These are phyloP conservation scores for Dipteronia sinensis DNA, from an alignment of 345 rosid genomes.

Conservation along the genomic window DNA sequence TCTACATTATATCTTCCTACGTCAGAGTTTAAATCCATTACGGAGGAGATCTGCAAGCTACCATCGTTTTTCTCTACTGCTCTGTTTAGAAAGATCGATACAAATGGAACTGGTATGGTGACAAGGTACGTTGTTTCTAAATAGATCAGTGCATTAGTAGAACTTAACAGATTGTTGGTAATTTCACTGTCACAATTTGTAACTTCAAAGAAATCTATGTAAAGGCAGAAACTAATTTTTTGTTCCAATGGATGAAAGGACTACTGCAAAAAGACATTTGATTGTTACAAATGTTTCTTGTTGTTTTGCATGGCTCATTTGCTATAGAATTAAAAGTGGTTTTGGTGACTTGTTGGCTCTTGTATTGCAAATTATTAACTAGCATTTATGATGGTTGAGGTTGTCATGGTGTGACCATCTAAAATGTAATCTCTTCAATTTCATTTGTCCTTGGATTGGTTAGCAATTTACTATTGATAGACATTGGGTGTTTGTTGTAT, in stretches of 20 bases:
- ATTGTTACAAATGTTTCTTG: neutral
- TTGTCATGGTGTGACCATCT: neutral
- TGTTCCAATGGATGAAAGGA: slow-evolving; percentile 1
- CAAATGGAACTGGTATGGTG: slow-evolving; percentile 55
- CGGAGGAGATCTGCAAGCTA: slow-evolving; percentile 86
- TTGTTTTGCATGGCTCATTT: neutral
- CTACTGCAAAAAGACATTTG: neutral
- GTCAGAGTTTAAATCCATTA: slow-evolving; percentile 66
- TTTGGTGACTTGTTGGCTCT: neutral
- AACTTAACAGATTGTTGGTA: neutral
- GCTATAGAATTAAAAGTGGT: neutral
- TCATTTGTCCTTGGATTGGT: neutral
- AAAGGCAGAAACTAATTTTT: slow-evolving; percentile 7
- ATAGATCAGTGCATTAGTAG: neutral
- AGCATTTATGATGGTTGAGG: neutral
- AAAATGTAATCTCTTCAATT: slow-evolving; percentile 1
- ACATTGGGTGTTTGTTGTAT: neutral
- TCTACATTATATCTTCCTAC: slow-evolving; percentile 12
- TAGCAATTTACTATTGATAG: neutral
- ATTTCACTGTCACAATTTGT: neutral
- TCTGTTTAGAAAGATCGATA: slow-evolving; percentile 77
- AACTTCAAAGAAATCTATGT: neutral
- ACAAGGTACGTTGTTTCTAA: slow-evolving; percentile 56
- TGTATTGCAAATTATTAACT: neutral
- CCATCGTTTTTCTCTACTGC: slow-evolving; percentile 81